These are phyloP conservation scores for Trametes meyenii DNA, from an alignment of 768 basidiomycete genomes.

Conservation along the genomic window DNA sequence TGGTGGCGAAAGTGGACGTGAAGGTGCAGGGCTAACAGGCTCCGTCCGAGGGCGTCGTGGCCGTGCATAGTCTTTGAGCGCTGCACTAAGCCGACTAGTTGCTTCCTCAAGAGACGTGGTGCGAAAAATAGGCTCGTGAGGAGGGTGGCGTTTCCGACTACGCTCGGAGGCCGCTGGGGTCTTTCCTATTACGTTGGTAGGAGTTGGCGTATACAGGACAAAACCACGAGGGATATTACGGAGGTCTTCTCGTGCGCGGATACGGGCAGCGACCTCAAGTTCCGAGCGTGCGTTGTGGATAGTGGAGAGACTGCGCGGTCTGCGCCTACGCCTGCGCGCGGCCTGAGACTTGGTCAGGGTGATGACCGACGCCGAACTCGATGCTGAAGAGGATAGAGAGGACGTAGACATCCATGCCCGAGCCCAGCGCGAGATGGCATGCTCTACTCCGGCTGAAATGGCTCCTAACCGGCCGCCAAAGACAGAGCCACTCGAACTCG, in stretches of 20 bases:
- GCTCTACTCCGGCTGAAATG: constrained; percentile 61
- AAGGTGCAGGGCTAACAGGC: constrained; percentile 1
- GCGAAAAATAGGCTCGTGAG: constrained; percentile 15
- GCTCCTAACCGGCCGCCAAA: constrained; percentile 39
- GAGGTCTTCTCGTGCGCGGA: constrained; percentile 64
- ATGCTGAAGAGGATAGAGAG: constrained; percentile 44
- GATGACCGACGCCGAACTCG: constrained; percentile 47
- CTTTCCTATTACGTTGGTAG: constrained; percentile 20
- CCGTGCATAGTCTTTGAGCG: constrained; percentile 23
- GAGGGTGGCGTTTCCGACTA: neutral
- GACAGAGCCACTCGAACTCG: constrained; percentile 41
- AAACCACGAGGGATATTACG: constrained; percentile 66
- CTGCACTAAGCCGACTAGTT: constrained; percentile 19
- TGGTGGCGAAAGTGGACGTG: constrained; percentile 15
- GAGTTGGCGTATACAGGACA: constrained; percentile 61
- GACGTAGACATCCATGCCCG: constrained; percentile 49
- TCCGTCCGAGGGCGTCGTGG: constrained; percentile 20
- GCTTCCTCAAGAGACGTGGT: constrained; percentile 26
- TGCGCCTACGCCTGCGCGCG: constrained; percentile 47
- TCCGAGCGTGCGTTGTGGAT: constrained; percentile 58
- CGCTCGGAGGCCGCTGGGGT: constrained; percentile 5
- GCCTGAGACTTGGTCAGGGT: constrained; percentile 31
- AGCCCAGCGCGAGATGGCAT: constrained; percentile 75
- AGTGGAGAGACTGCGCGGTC: constrained; percentile 49
- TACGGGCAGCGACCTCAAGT: constrained; percentile 59